These are phyloP conservation scores for Alnus glutinosa DNA, from an alignment of 306 rosid genomes.

Conservation along the genomic window DNA sequence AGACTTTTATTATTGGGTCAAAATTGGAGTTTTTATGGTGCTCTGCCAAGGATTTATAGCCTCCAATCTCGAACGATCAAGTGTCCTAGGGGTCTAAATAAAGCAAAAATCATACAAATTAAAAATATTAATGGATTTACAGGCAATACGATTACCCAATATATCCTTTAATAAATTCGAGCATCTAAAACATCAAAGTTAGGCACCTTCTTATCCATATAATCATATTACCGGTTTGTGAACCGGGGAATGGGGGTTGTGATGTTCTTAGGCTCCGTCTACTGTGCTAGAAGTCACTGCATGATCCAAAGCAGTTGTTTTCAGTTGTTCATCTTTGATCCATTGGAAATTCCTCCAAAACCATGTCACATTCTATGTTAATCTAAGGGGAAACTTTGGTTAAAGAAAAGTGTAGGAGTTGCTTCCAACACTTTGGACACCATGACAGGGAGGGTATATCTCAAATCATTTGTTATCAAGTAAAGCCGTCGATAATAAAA, in stretches of 20 bases:
- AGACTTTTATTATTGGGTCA: background rate
- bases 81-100: background rate
- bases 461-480: background rate
- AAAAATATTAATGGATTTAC: background rate
- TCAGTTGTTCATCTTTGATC: background rate
- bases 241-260: background rate
- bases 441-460: background rate
- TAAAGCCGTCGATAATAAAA: background rate
- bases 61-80: background rate
- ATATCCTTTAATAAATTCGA: background rate
- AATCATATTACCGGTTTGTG: background rate
- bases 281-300: background rate
- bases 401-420: background rate
- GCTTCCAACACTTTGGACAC: background rate
- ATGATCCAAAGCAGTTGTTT: background rate
- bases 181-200: background rate
- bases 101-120: background rate
- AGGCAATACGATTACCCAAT: background rate
- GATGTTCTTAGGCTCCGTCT: slow-evolving; percentile 1
- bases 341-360: background rate
- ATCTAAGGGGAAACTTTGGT: background rate
- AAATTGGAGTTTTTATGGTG: background rate
- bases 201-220: background rate
- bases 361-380: background rate
- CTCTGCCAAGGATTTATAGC: background rate